Conservation (phyloP, 345 rosid genomes). For the Camelina laxa region DNA sequence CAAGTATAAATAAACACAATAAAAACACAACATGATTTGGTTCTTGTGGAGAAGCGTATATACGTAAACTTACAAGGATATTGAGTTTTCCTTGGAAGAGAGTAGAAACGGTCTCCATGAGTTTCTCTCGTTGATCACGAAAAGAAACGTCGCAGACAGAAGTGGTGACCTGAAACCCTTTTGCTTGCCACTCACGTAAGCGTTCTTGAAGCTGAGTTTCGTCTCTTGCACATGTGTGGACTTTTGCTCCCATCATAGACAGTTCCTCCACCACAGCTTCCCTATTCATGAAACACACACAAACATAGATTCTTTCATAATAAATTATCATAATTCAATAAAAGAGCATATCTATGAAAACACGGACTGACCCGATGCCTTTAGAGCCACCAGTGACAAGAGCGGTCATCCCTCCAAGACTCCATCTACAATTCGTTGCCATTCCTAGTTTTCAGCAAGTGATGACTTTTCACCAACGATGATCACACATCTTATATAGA, state of each 20-base stretch:
- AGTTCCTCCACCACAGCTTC: not conserved
- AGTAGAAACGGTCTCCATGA: constrained; percentile 42
- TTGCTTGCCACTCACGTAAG: constrained; percentile 29
- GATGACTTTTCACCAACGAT: too few species aligned
- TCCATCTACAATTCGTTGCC: not conserved
- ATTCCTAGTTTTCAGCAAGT: too few species aligned
- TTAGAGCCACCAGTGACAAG: constrained; percentile 38
- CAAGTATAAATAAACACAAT: not conserved
- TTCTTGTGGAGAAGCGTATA: not conserved
- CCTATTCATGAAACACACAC: not conserved
- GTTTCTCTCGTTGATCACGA: constrained; percentile 29
- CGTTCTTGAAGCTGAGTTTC: not conserved
- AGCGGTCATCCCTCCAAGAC: constrained; percentile 34
- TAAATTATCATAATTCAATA: not conserved
- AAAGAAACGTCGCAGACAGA: constrained; percentile 34
- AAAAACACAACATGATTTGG: not conserved
- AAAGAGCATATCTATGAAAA: not conserved
- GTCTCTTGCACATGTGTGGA: not conserved
- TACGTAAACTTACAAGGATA: constrained; percentile 22
- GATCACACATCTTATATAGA: too few species aligned
- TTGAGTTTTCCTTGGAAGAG: constrained; percentile 37
- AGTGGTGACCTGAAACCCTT: constrained; percentile 32
- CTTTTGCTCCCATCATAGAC: not conserved
- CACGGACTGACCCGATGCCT: constrained; percentile 20
- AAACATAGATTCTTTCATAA: not conserved